Conservation (phyloP, 1,139 yeast species). For the Ogataea hybrid region DNA sequence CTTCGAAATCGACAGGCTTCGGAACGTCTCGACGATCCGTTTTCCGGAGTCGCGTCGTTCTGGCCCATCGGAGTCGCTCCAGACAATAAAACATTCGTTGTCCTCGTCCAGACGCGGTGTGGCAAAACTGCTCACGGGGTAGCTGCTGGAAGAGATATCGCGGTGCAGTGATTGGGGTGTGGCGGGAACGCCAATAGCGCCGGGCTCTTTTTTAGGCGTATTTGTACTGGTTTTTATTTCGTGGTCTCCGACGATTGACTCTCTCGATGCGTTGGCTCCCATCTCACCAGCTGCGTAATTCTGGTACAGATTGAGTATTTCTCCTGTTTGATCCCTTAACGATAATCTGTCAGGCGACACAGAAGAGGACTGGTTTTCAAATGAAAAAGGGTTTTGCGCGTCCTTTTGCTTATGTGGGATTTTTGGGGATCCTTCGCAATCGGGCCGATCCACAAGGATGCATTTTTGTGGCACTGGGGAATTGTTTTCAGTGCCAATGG, state of each 20-base stretch:
- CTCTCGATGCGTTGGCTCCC: neutral
- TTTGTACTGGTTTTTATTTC: neutral
- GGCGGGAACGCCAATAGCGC: neutral
- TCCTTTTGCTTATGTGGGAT: neutral
- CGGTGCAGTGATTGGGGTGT: neutral
- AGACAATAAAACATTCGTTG: neutral
- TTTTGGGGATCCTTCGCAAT: neutral
- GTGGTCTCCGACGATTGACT: neutral
- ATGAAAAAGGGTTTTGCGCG: neutral
- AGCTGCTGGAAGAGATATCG: neutral
- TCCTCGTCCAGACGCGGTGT: constrained; percentile 5
- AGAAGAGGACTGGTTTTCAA: neutral
- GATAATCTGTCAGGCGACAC: neutral
- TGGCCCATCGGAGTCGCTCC: neutral
- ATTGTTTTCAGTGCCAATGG: too few relatives aligned
- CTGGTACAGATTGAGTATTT: constrained; percentile 1
- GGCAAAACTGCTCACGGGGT: constrained; percentile 3
- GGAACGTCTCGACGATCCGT: constrained; percentile 4
- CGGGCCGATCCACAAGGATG: neutral
- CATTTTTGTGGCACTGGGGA: neutral
- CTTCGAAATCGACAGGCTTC: constrained; percentile 4
- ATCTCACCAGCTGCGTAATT: neutral
- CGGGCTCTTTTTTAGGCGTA: neutral
- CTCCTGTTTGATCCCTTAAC: neutral
- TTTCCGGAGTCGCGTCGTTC: neutral